Evolutionary conservation across 2,329 filamentous ascomycete species (phyloP).

Genomic region (Lasiodiplodia citricola): DNA sequence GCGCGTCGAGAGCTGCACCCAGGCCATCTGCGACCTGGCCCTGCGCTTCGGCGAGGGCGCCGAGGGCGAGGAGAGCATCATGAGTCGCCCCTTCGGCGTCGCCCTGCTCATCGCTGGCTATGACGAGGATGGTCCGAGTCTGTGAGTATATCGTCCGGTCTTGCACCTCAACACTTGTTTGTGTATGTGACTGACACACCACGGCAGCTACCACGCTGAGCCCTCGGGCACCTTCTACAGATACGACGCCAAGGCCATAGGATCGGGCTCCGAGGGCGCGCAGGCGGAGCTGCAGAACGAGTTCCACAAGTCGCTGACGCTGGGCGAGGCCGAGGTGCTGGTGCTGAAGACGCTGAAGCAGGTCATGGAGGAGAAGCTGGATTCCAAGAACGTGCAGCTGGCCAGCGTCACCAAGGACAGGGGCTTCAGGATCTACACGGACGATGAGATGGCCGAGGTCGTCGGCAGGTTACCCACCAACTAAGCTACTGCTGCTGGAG

Average conservation of each 20-base stretch:
- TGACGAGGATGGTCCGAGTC: constrained; percentile 93
- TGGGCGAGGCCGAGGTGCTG: constrained; percentile 90
- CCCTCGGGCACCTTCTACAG: constrained; percentile 98
- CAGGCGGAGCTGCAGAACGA: constrained; percentile 98
- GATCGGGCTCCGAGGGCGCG: constrained; percentile 94
- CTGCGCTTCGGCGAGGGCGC: constrained; percentile 96
- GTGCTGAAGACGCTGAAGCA: constrained; percentile 98
- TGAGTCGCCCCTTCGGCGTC: constrained; percentile 96
- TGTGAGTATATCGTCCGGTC: constrained; percentile 58
- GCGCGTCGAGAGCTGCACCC: constrained; percentile 95
- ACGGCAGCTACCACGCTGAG: constrained; percentile 84
- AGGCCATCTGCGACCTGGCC: constrained; percentile 97
- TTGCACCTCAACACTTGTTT: not conserved
- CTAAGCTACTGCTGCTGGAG: constrained; percentile 31
- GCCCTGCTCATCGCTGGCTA: constrained; percentile 95
- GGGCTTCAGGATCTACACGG: constrained; percentile 97
- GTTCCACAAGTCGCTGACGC: constrained; percentile 96
- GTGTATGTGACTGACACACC: not conserved
- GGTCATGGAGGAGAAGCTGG: constrained; percentile 99
- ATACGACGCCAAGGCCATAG: constrained; percentile 98
- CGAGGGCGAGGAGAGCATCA: constrained; percentile 97
- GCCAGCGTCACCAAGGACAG: constrained; percentile 97
- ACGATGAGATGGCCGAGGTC: constrained; percentile 94
- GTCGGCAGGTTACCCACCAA: constrained; percentile 75
- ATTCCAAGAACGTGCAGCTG: constrained; percentile 97